A percentile compares a stretch with the other conserved stretches of the same genome.
Conservation (phyloP, 345 rosid species). For the Acer negundo region DNA sequence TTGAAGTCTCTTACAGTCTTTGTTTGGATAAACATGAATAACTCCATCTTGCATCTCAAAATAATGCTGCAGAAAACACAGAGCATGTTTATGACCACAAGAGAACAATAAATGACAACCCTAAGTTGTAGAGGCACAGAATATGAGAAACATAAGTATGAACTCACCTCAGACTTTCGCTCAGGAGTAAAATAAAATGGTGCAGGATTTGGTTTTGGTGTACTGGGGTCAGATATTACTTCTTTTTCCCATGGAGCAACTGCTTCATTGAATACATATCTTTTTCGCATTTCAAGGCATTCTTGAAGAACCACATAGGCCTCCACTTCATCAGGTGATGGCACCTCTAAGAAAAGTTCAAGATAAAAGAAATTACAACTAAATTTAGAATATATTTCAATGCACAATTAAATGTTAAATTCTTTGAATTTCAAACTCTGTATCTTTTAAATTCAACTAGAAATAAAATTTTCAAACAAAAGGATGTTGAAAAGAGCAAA, state of each 20-base stretch:
- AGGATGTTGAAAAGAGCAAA: background rate
- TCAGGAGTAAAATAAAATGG: constrained; percentile 78
- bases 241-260: constrained; percentile 97
- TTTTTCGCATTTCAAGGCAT: constrained; percentile 88
- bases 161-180: constrained; percentile 79
- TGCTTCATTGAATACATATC: constrained; percentile 78
- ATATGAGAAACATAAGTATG: background rate
- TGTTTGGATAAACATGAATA: constrained; percentile 79
- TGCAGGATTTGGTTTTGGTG: constrained; percentile 91
- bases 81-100: constrained; percentile 20
- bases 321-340: constrained; percentile 84
- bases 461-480: background rate
- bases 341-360: constrained; percentile 55
- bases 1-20: constrained; percentile 60
- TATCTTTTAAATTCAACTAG: background rate
- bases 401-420: background rate
- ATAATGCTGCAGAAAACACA: constrained; percentile 59
- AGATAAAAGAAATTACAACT: background rate
- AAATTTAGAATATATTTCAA: constrained; percentile 1
- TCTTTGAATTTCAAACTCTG: background rate
- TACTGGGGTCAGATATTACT: constrained; percentile 91
- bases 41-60: constrained; percentile 98
- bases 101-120: background rate
- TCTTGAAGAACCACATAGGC: constrained; percentile 80
- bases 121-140: background rate